Conservation (phyloP, 768 basidiomycete genomes). For the Pleurotus sapidus region DNA sequence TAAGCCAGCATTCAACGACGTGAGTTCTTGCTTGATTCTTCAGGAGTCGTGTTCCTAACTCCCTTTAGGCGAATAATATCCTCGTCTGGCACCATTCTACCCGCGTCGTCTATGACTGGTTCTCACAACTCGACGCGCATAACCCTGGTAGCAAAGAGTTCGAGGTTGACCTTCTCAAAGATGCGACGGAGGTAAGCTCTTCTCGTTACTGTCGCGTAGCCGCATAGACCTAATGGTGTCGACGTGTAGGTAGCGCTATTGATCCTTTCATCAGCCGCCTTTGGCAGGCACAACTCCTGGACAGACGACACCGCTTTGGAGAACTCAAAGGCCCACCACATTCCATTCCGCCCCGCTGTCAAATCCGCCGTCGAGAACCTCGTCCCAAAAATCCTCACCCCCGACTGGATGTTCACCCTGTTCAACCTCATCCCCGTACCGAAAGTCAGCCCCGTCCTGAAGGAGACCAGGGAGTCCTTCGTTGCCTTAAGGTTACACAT, state of each 20-base stretch:
- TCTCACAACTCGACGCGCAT: conserved; percentile 29
- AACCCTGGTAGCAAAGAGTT: not conserved
- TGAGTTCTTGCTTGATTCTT: conserved; percentile 5
- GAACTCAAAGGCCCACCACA: conserved; percentile 15
- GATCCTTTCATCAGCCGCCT: conserved; percentile 25
- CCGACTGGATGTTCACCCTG: conserved; percentile 20
- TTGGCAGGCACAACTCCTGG: conserved; percentile 27
- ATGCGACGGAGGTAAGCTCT: conserved; percentile 19
- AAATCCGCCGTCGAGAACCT: conserved; percentile 21
- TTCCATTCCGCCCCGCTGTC: conserved; percentile 21
- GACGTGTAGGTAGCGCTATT: conserved; percentile 21
- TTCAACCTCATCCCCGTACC: not conserved
- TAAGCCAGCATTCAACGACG: conserved; percentile 51
- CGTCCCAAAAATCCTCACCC: conserved; percentile 18
- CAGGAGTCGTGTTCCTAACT: not conserved
- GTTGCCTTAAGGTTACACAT: conserved; percentile 27
- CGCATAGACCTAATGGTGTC: not conserved
- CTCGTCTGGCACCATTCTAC: conserved; percentile 47
- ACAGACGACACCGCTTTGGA: conserved; percentile 14
- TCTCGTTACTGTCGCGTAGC: not conserved
- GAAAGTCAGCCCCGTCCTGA: conserved; percentile 16
- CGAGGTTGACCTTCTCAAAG: conserved; percentile 19
- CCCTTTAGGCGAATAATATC: conserved; percentile 37
- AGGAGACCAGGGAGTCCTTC: conserved; percentile 20
- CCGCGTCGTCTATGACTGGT: conserved; percentile 39